Base-by-base conservation (phyloP, 345 rosid species). In the Pugionium dolabratum region DNA sequence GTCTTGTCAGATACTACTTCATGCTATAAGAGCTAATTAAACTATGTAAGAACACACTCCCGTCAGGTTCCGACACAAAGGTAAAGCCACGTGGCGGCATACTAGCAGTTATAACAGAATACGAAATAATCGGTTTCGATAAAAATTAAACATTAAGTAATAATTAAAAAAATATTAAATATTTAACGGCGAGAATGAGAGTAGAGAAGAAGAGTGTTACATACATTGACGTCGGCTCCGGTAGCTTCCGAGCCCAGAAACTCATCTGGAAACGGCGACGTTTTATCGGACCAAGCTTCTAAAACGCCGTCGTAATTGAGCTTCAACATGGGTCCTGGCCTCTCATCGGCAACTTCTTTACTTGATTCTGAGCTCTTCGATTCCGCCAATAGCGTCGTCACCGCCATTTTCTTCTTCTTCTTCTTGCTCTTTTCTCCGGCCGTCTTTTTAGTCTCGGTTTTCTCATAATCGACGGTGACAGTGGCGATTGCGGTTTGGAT, bases 271-370 rank as follows among this genome's bases (percentile, higher is more conserved):
- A 86, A 88, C 4, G 99, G 96, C 25, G 76, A 85, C 3, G 78
- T 85, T 27, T 80, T 80, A 65, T 78, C 93, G 7, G 88, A 82
- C 97, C 97, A 94, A 10, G 88, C 90, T 5, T 71, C 79, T 55
- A 83, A 62, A 31, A 94, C 83, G 39, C 78, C 81, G n/a, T 94
- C 84, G 83, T 88, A 90, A 31, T 94, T 75, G 42, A 94, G 63
- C 73, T 87, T 94, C 75, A 94, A 55, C 40, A 79, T 40, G 69
- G 84, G 64, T 55, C 87, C 79, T 1, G 65, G n/a, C 25, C 25
- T 75, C 25, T 82, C 64, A 11, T 66, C 75, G 3, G 70, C 53
- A 11, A 67, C 71, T 62, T 75, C 83, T 57, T 48, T 75, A 2
- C 18, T 18, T 18, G 18, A 18, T 18, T 18, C 18, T 18, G 18